Evolutionary conservation across 1,284 basidiomycete species (phyloP).

Genomic region (Trichosporon sp.): DNA sequence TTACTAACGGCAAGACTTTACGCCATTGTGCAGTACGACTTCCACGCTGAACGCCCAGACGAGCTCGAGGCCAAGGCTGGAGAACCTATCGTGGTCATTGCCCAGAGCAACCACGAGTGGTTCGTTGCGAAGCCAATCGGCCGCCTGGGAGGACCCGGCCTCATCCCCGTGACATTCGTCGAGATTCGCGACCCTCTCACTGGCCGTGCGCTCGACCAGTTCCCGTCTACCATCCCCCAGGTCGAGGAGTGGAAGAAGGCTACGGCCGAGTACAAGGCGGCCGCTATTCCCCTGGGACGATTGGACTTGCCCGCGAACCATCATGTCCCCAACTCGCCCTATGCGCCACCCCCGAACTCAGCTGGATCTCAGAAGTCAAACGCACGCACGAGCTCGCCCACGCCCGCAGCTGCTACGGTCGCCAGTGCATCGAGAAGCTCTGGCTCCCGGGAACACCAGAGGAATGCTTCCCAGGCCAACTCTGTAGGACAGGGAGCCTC

Average conservation of each 20-base stretch:
- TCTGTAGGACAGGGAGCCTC: slow-evolving; percentile 11
- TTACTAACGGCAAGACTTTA: slow-evolving; percentile 54
- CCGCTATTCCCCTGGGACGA: slow-evolving; percentile 87
- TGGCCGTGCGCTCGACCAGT: slow-evolving; percentile 64
- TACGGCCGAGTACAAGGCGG: slow-evolving; percentile 92
- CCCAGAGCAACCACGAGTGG: slow-evolving; percentile 53
- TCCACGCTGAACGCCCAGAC: slow-evolving; percentile 87
- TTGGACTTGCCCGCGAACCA: slow-evolving; percentile 62
- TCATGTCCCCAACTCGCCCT: slow-evolving; percentile 42
- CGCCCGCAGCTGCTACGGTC: not conserved
- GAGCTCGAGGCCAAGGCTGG: slow-evolving; percentile 93
- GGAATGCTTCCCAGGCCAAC: slow-evolving; percentile 9
- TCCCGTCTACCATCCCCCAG: slow-evolving; percentile 74
- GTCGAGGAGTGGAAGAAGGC: slow-evolving; percentile 98
- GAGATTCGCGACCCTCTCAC: slow-evolving; percentile 89
- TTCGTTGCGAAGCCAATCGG: slow-evolving; percentile 83
- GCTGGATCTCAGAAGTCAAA: slow-evolving; percentile 2
- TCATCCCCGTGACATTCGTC: slow-evolving; percentile 95
- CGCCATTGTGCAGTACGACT: slow-evolving; percentile 93
- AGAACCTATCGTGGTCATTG: slow-evolving; percentile 75
- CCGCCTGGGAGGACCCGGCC: slow-evolving; percentile 83
- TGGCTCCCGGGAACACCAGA: slow-evolving; percentile 3
- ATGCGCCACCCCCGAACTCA: slow-evolving; percentile 23
- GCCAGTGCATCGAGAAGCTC: not conserved
- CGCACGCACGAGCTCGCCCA: slow-evolving; percentile 5